phyloP scores from a whole-genome alignment of 1,139 yeast species.

The Yueomyces sp. region DNA sequence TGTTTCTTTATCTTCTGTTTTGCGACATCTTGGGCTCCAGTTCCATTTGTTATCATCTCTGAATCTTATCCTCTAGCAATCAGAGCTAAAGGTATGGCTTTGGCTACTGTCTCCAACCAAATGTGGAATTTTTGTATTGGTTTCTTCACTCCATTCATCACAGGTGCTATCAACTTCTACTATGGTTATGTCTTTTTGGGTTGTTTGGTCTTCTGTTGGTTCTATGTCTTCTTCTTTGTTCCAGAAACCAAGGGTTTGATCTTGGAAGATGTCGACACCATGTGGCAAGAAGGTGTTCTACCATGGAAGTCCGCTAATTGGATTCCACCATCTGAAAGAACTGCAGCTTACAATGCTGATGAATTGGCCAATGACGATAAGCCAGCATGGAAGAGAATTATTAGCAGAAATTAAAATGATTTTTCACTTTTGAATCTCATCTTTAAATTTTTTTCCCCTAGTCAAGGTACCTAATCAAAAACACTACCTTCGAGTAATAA shows the following conservation, averaged over 20 bases:
- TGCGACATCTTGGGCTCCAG: constrained; percentile 83
- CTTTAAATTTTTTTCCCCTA: neutral
- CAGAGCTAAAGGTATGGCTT: constrained; percentile 67
- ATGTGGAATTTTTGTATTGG: constrained; percentile 67
- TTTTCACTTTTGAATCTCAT: constrained; percentile 21
- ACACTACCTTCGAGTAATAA: too few relatives aligned
- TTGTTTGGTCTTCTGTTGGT: constrained; percentile 46
- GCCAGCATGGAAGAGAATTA: constrained; percentile 20
- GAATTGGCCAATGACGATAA: constrained; percentile 14
- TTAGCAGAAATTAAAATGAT: constrained; percentile 22
- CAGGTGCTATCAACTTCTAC: constrained; percentile 29
- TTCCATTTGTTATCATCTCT: constrained; percentile 59
- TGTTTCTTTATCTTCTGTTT: constrained; percentile 72
- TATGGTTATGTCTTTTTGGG: constrained; percentile 73
- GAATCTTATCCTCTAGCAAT: constrained; percentile 73
- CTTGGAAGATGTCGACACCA: constrained; percentile 60
- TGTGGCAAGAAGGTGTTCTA: constrained; percentile 32
- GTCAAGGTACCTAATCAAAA: neutral
- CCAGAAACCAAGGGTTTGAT: constrained; percentile 65
- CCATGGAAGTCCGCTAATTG: constrained; percentile 35
- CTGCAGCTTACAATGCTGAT: constrained; percentile 14
- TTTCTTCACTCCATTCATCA: constrained; percentile 65
- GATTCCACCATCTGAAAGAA: constrained; percentile 26
- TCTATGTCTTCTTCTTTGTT: constrained; percentile 55
- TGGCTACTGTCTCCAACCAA: constrained; percentile 69